Evolutionary conservation across 176 grass and related monocot genomes (phyloP).

Genomic region (Musa acuminata): DNA sequence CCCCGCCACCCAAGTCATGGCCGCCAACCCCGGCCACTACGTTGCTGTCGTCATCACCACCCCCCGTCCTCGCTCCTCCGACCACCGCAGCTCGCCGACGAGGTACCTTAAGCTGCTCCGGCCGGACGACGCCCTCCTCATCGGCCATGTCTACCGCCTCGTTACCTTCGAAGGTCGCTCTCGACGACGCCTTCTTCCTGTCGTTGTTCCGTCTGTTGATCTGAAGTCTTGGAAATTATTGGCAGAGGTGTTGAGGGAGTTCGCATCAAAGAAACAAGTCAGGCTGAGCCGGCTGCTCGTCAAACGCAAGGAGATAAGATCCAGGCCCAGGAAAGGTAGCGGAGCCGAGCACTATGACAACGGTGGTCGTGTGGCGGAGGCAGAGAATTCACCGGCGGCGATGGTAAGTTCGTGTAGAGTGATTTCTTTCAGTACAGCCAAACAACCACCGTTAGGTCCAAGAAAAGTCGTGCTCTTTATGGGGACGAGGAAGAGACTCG

Average conservation of each 20-base stretch:
- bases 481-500: no score
- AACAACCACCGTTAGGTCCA: no score
- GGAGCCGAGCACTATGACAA: neutral
- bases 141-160: conserved; percentile 85
- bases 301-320: neutral
- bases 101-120: conserved; percentile 95
- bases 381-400: neutral
- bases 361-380: neutral
- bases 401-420: neutral
- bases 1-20: conserved; percentile 65
- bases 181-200: no score
- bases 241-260: conserved; percentile 34
- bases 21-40: conserved; percentile 78
- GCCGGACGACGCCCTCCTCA: conserved; percentile 71
- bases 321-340: neutral
- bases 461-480: no score
- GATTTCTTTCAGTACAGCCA: no score
- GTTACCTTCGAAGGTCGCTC: conserved; percentile 85
- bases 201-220: neutral
- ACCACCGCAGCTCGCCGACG: conserved; percentile 9
- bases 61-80: conserved; percentile 1
- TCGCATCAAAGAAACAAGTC: conserved; percentile 25
- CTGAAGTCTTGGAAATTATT: neutral
- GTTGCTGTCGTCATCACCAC: conserved; percentile 63
- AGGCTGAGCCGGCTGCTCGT: conserved; percentile 18